Evolutionary conservation across 2,329 filamentous ascomycete genomes (phyloP).

Genomic region (Coleophoma eucalyptorum): DNA sequence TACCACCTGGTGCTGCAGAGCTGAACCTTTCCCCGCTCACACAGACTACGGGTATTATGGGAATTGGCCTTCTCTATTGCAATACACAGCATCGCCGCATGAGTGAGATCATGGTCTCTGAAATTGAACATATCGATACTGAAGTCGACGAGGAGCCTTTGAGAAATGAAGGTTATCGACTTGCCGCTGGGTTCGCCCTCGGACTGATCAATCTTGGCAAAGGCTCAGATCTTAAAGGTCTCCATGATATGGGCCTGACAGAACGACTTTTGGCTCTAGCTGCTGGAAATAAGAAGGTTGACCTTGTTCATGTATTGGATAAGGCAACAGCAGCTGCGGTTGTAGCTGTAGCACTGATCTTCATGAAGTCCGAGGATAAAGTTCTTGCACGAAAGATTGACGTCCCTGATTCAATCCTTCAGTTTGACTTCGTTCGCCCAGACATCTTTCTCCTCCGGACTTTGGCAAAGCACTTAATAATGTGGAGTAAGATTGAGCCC

Average conservation of each 20-base stretch:
- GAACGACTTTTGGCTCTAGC: constrained; percentile 84
- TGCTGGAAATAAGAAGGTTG: constrained; percentile 84
- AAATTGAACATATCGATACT: constrained; percentile 81
- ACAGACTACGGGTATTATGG: constrained; percentile 95
- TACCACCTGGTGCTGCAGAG: constrained; percentile 88
- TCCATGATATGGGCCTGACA: constrained; percentile 91
- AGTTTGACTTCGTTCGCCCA: constrained; percentile 93
- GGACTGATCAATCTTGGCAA: constrained; percentile 94
- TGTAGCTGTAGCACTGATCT: constrained; percentile 85
- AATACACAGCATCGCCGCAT: constrained; percentile 95
- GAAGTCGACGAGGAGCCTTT: constrained; percentile 81
- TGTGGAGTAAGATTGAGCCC: constrained; percentile 82
- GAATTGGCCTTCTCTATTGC: constrained; percentile 90
- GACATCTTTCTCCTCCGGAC: constrained; percentile 90
- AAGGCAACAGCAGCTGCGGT: constrained; percentile 91
- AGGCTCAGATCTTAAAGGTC: constrained; percentile 79
- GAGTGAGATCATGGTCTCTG: constrained; percentile 98
- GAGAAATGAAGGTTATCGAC: constrained; percentile 90
- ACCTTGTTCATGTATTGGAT: constrained; percentile 89
- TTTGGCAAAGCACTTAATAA: constrained; percentile 82
- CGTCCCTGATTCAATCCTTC: constrained; percentile 81
- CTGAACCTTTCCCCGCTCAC: constrained; percentile 89
- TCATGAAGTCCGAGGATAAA: constrained; percentile 92
- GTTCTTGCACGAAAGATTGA: constrained; percentile 88
- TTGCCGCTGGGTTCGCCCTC: constrained; percentile 89